Conservation (phyloP, 2,329 filamentous ascomycete species). For the Trichoderma sp. region DNA sequence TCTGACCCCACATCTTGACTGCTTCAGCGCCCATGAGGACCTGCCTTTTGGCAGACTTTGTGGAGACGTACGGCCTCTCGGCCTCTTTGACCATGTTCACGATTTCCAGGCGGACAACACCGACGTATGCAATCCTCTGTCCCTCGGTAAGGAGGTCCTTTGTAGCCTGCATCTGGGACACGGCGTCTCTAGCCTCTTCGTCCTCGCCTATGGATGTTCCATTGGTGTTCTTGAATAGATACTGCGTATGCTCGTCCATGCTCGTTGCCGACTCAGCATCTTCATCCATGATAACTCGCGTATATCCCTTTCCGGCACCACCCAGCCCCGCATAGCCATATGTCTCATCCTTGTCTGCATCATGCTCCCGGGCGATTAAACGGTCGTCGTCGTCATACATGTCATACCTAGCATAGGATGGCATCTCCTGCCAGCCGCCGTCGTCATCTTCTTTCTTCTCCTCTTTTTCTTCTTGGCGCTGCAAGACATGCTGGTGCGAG, state of each 20-base stretch:
- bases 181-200: slow-evolving; percentile 79
- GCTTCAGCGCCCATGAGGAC: slow-evolving; percentile 68
- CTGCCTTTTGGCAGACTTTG: slow-evolving; percentile 68
- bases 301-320: slow-evolving; percentile 92
- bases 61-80: slow-evolving; percentile 56
- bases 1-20: slow-evolving; percentile 94
- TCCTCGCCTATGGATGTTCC: slow-evolving; percentile 60
- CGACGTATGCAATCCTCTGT: slow-evolving; percentile 94
- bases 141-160: slow-evolving; percentile 94
- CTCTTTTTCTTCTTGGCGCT: slow-evolving; percentile 50
- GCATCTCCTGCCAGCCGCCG: slow-evolving; percentile 90
- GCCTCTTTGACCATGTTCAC: slow-evolving; percentile 70
- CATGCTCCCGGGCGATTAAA: slow-evolving; percentile 77
- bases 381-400: slow-evolving; percentile 93
- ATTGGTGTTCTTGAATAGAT: slow-evolving; percentile 77
- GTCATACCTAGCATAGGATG: slow-evolving; percentile 85
- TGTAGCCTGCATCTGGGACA: slow-evolving; percentile 90
- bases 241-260: slow-evolving; percentile 95
- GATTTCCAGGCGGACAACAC: slow-evolving; percentile 77
- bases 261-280: slow-evolving; percentile 92
- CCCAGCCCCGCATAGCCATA: slow-evolving; percentile 74
- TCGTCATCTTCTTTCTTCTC: slow-evolving; percentile 55
- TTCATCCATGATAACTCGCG: slow-evolving; percentile 89
- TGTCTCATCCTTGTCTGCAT: slow-evolving; percentile 62
- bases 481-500: neutral